Percentiles rank a stretch among this genome's conserved stretches.
These are phyloP conservation scores for Saccharum officinarum DNA, from an alignment of 176 grass and related monocot species.

Conservation along the genomic window DNA sequence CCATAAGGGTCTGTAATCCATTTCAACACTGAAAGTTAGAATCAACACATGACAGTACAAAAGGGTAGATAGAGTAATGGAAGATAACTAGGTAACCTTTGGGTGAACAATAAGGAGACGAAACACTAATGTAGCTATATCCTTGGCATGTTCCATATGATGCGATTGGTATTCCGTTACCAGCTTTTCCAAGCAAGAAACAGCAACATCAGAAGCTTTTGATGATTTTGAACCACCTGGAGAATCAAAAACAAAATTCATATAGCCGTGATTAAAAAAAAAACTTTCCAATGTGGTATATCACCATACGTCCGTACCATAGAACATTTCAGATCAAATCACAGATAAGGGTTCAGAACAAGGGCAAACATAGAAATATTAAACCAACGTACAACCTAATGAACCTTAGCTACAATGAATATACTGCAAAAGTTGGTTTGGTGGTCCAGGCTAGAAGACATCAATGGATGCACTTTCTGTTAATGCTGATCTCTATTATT, in stretches of 20 bases:
- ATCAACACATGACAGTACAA: conserved; percentile 22
- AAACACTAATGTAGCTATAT: conserved; percentile 69
- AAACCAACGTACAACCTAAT: background rate
- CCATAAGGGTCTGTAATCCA: conserved; percentile 58
- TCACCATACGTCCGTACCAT: background rate
- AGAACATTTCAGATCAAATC: background rate
- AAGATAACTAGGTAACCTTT: conserved; percentile 51
- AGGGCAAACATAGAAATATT: background rate
- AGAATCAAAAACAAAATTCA: conserved; percentile 20
- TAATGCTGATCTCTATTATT: background rate
- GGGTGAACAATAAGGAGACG: conserved; percentile 77
- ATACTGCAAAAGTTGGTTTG: conserved; percentile 4
- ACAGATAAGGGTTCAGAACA: background rate
- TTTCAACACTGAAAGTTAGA: conserved; percentile 31
- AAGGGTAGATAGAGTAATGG: background rate
- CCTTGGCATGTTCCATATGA: conserved; percentile 57
- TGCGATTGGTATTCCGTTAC: conserved; percentile 61
- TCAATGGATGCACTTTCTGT: background rate
- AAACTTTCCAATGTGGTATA: background rate
- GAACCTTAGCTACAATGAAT: background rate
- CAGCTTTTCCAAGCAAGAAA: conserved; percentile 81
- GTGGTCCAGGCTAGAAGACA: background rate
- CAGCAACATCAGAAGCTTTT: conserved; percentile 70
- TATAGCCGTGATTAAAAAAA: conserved; percentile 3
- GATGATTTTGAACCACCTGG: conserved; percentile 70